These are phyloP conservation scores for Xylaria arbuscula DNA, from an alignment of 2,329 filamentous ascomycete genomes.

Conservation along the genomic window DNA sequence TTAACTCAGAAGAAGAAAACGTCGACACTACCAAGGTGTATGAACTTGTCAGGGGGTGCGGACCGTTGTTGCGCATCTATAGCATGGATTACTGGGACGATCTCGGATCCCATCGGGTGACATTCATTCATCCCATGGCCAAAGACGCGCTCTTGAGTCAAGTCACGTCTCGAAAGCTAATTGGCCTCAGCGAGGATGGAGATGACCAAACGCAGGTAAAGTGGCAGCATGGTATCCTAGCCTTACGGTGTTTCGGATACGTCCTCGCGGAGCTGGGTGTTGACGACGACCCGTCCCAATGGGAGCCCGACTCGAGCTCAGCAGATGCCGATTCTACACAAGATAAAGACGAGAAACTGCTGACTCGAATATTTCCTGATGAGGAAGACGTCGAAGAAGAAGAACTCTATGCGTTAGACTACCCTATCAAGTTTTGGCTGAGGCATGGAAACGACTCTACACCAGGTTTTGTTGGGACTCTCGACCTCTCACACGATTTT, in stretches of 20 bases:
- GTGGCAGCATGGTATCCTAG: too few relatives aligned
- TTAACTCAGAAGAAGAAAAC: not conserved
- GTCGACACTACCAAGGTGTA: not conserved
- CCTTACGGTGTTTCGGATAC: too few relatives aligned
- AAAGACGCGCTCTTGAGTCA: too few relatives aligned
- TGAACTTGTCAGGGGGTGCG: constrained; percentile 8
- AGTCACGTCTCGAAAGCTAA: too few relatives aligned
- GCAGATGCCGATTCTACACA: too few relatives aligned
- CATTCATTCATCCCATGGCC: constrained; percentile 16
- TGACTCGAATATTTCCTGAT: too few relatives aligned
- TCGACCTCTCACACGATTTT: constrained; percentile 11
- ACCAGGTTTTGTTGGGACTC: not conserved
- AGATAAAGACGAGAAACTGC: too few relatives aligned
- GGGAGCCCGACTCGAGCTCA: too few relatives aligned
- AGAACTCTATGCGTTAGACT: constrained; percentile 4
- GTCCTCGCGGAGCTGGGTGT: too few relatives aligned
- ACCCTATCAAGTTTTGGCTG: constrained; percentile 13
- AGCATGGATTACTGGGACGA: constrained; percentile 4
- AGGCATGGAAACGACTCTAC: constrained; percentile 14
- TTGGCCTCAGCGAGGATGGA: too few relatives aligned
- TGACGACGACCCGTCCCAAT: too few relatives aligned
- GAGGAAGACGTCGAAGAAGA: constrained; percentile 11
- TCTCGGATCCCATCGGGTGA: not conserved
- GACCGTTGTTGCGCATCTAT: constrained; percentile 1
- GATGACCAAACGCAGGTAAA: too few relatives aligned